Evolutionary conservation across 371 early-diverging fungal species (phyloP), one percentile per base, ranked within the genome.

Genomic region (Quaeritorhiza haematococci): DNA sequence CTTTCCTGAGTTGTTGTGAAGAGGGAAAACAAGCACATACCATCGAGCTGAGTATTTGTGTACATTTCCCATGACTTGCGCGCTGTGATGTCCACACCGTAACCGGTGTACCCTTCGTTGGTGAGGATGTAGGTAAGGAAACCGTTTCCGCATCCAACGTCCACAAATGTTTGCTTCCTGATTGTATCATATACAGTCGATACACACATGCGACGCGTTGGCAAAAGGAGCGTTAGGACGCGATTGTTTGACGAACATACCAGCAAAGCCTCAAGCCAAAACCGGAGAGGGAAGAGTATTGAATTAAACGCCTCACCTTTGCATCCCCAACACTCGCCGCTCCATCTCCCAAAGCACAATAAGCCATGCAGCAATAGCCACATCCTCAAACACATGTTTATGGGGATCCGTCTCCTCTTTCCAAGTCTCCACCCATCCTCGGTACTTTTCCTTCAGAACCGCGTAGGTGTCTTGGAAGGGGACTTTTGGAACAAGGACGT

Each of bases 101-200:
- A 79, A n/a, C 93, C 93, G 6, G 57, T 38, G 58, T 82, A 86
- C 0, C 92, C 91, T 64, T 93, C 90, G 55, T 75, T 76, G n/a
- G 73, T 79, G 55, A 94, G 67, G 17, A 93, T 55, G 69, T 86
- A 81, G 0, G 89, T 89, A 59, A 94, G 67, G 29, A 94, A 61
- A 0, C 94, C 93, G 71, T 94, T 94, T n/a, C 94, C 93, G 58
- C 93, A 93, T 0, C 92, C 93, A 17, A 94, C 67, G 67, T 94
- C 94, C n/a, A 88, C 79, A 82, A 93, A 94, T 7, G 10, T 45
- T 45, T 19, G 46, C 46, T 45, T 45, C 46, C 46, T 45, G 21
- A 7, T 19, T 6, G 46, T 6, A 45, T 10, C 7, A 45, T 10
- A 10, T 10, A 45, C n/a, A n/a, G n/a, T n/a, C n/a, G n/a, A n/a